Base-by-base conservation (phyloP, 2,329 filamentous ascomycete species). In the Colletotrichum sp. region DNA sequence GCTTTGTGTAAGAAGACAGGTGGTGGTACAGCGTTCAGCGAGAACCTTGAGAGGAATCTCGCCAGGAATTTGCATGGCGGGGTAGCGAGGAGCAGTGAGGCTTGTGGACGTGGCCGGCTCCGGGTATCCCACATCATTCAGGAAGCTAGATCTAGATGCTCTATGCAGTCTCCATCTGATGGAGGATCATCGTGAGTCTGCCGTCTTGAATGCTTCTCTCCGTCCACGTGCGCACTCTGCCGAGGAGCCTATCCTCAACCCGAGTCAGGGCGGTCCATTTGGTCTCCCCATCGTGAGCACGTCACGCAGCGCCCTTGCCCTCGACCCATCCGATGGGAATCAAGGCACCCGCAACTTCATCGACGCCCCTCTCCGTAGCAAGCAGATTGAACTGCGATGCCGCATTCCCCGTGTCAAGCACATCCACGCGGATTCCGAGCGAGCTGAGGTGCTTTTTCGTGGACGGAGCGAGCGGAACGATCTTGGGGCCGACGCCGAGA, bases 301-400 rank as follows among this genome's bases (percentile, higher is more conserved):
- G 30, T 75, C 67, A 76, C 16, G 57, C 60, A 65, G 87, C 88
- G 3, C 89, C 89, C 30, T 86, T 78, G 3, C 89, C 89, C 75
- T 95, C 93, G 80, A 89, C 91, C 95, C 95, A 98, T 3, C 95
- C 96, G 69, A 97, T 90, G 1, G 96, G 96, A 84, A 99, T 91
- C 85, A 99, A 83, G 12, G 96, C 96, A 3, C 95, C 96, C 32
- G 96, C 96, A 77, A 99, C 93, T 81, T 96, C 94, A 24, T 92
- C 90, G 8, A 97, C 92, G 2, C 97, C 96, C 68, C 97, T 89
- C 87, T 99, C 97, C 21, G 96, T 99, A n/a, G 96, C 96, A 71
- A 99, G 87, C 81, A 99, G 84, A 83, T 99, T 99, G 85, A 97
- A 99, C 84, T 98, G 96, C 39, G 96, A 94, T 2, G 96, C 95